A percentile compares a stretch with the other conserved stretches of the same genome.
Evolutionary conservation across 257 asterid species (phyloP).

Genomic region (Plantago elongata): DNA sequence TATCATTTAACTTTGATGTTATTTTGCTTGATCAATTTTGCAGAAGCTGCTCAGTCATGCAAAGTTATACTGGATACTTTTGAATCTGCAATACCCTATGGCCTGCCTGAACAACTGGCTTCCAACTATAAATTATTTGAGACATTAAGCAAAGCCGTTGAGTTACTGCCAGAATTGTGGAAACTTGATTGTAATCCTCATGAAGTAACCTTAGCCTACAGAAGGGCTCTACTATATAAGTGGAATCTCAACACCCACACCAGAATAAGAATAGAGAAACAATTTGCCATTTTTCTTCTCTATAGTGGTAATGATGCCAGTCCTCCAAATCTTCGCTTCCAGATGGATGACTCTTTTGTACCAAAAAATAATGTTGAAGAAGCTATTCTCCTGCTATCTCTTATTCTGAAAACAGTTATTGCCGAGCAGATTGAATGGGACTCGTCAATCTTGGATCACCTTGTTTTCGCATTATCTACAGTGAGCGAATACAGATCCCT

Average conservation of each 20-base stretch:
- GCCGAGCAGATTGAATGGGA: constrained; percentile 54
- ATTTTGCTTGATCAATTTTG: constrained; percentile 12
- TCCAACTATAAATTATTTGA: constrained; percentile 65
- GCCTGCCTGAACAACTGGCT: constrained; percentile 55
- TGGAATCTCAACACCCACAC: constrained; percentile 72
- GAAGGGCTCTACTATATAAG: constrained; percentile 69
- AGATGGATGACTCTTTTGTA: constrained; percentile 63
- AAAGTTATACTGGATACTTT: constrained; percentile 67
- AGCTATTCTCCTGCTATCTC: constrained; percentile 66
- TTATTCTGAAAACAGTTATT: constrained; percentile 43
- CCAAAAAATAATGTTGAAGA: constrained; percentile 81
- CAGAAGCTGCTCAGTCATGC: constrained; percentile 92
- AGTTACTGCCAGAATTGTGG: constrained; percentile 82
- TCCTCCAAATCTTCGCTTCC: constrained; percentile 83
- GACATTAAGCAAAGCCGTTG: constrained; percentile 67
- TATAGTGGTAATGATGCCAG: constrained; percentile 75
- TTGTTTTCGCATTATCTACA: constrained; percentile 66
- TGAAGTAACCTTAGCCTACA: constrained; percentile 59
- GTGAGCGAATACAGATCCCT: constrained; percentile 52
- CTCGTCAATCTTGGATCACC: constrained; percentile 71
- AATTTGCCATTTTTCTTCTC: constrained; percentile 70
- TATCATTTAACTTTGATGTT: background rate
- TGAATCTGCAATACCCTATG: constrained; percentile 70
- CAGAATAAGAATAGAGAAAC: constrained; percentile 59
- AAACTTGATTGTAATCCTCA: constrained; percentile 57